Evolutionary conservation across 352 stramenopile species (phyloP).

Genomic region (Globisporangium orthogonon): DNA sequence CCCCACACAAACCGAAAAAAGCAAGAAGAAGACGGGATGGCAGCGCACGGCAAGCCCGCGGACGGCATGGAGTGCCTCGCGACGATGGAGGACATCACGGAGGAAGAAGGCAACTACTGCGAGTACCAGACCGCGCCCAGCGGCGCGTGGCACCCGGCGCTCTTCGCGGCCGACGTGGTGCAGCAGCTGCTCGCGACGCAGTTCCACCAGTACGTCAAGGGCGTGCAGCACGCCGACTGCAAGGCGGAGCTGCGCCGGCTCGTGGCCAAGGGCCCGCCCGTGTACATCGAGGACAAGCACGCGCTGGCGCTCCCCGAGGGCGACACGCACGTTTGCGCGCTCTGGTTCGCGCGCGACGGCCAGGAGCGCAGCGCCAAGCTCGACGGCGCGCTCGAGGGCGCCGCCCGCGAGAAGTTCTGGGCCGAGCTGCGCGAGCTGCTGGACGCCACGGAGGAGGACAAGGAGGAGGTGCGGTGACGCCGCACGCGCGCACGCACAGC

Average conservation of each 20-base stretch:
- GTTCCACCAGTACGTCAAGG: constrained; percentile 91
- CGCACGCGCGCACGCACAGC: too few relatives aligned
- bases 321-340: constrained; percentile 84
- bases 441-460: constrained; percentile 77
- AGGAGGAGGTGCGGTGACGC: constrained; percentile 54
- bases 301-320: constrained; percentile 82
- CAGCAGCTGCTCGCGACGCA: constrained; percentile 85
- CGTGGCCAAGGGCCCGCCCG: constrained; percentile 83
- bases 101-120: constrained; percentile 83
- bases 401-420: constrained; percentile 74
- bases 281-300: constrained; percentile 92
- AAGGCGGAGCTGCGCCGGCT: constrained; percentile 92
- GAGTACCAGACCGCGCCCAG: constrained; percentile 92
- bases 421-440: constrained; percentile 61
- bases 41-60: constrained; percentile 64
- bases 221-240: constrained; percentile 91
- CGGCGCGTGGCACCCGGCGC: constrained; percentile 80
- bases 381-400: constrained; percentile 83
- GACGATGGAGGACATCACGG: constrained; percentile 95
- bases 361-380: constrained; percentile 85
- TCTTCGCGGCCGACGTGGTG: constrained; percentile 70
- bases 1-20: neutral
- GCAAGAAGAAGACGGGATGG: constrained; percentile 10
- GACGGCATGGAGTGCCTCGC: constrained; percentile 90
- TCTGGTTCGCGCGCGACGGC: constrained; percentile 88